phyloP scores from a whole-genome alignment of 371 early-diverging fungal genomes.

The Mucor lusitanicus region DNA sequence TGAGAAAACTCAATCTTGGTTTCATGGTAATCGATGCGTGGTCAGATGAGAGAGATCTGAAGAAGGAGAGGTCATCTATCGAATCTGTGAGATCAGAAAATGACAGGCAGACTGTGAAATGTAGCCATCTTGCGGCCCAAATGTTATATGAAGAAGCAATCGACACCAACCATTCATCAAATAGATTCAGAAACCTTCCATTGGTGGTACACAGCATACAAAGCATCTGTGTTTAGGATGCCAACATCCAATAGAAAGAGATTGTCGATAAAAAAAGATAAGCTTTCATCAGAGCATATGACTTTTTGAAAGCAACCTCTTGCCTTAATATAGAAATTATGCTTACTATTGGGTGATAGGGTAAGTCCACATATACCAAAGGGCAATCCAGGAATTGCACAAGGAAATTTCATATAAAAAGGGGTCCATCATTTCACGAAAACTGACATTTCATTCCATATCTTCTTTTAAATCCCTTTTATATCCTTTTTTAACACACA shows the following conservation, averaged over 20 bases:
- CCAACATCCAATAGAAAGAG: conserved; percentile 1
- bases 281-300: conserved; percentile 16
- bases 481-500: not conserved
- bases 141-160: not conserved
- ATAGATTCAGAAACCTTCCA: not conserved
- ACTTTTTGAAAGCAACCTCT: conserved; percentile 2
- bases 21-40: not conserved
- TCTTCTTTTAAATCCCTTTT: not conserved
- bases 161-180: not conserved
- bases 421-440: not conserved
- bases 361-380: not conserved
- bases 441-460: not conserved
- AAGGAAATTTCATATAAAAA: conserved; percentile 2
- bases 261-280: conserved; percentile 5
- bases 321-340: conserved; percentile 3
- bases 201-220: conserved; percentile 2
- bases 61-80: not conserved
- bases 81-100: not conserved
- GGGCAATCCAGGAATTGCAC: not conserved
- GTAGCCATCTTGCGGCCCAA: not conserved
- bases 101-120: not conserved
- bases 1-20: conserved; percentile 14
- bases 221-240: not conserved
- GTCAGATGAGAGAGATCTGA: not conserved
- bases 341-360: conserved; percentile 13